phyloP scores from a whole-genome alignment of 1,284 basidiomycete genomes.

The Heterobasidion parviporum region DNA sequence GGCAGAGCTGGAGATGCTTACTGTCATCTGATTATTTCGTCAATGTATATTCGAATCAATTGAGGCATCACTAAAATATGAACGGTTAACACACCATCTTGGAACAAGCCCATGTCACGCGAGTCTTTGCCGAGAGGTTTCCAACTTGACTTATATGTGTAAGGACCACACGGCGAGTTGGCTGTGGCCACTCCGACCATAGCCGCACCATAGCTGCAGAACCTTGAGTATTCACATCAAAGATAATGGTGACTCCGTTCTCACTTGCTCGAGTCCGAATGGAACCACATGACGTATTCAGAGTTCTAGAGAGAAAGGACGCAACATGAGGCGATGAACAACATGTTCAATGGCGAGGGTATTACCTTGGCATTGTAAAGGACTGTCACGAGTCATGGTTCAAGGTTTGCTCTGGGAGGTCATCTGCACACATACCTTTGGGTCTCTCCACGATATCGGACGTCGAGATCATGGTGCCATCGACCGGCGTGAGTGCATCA shows the following conservation, averaged over 20 bases:
- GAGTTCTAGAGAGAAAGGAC: conserved; percentile 31
- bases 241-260: conserved; percentile 6
- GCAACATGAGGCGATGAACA: background rate
- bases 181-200: conserved; percentile 56
- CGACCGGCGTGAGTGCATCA: conserved; percentile 45
- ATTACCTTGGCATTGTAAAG: conserved; percentile 43
- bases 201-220: conserved; percentile 48
- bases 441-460: conserved; percentile 57
- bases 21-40: conserved; percentile 28
- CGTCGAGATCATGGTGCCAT: conserved; percentile 48
- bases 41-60: background rate
- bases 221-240: background rate
- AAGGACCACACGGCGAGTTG: conserved; percentile 52
- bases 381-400: conserved; percentile 24
- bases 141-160: conserved; percentile 46
- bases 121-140: conserved; percentile 52
- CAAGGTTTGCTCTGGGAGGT: background rate
- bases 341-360: background rate
- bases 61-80: background rate
- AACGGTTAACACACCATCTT: conserved; percentile 34
- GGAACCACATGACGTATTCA: conserved; percentile 69
- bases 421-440: conserved; percentile 33
- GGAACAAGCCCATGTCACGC: conserved; percentile 50
- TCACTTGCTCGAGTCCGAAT: conserved; percentile 54
- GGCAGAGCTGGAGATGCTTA: conserved; percentile 11